Base-by-base conservation (phyloP, 2,329 filamentous ascomycete genomes). In the Trichoderma arundinaceum region DNA sequence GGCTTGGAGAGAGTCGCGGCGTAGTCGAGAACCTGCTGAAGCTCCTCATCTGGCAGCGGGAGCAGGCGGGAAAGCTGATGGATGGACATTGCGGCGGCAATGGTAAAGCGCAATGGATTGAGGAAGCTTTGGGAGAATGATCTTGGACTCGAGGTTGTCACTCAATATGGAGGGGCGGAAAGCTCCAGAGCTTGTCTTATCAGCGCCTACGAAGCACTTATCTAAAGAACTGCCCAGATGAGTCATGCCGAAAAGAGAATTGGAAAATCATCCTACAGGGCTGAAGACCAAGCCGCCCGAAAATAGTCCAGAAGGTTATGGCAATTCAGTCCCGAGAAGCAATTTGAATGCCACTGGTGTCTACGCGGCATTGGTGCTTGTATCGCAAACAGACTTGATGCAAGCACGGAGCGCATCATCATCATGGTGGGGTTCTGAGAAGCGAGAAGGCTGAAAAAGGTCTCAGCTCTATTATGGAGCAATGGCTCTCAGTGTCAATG, bases 1-100 rank as follows among this genome's bases (percentile, higher is more conserved):
- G 88, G 80, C 74, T 90, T 93, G 19, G 92, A 88, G 8, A 98
- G 84, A 0, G 88, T 90, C 41, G 87, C 82, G 2, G 92, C 88
- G 76, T 97, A 97, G 54, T 92, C 88, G 70, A 98, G 83, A 49
- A 97, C 86, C 74, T 98, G 92, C 73, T 88, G 87, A 38, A 98
- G 82, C 46, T 94, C 93, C 12, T 91, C 88, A 41, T 96, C 88
- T 41, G 96, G 93, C 10, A 98, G 83, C 7, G 93, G 92, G 1
- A 99, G 84, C 15, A 99, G 84, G 74, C 88, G 88, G 28, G 89
- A 88, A 7, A 99, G 86, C 74, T 93, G 92, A 56, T 90, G 75
- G 51, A 82, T 74, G 19, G 85, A 86, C 85, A 88, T 88, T 51
- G 32, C 22, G 54, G n/a, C 38, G 15, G 13, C 33, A 39, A 7